These are phyloP conservation scores for Fraxinus cuspidata DNA, from an alignment of 257 asterid species.

Conservation along the genomic window DNA sequence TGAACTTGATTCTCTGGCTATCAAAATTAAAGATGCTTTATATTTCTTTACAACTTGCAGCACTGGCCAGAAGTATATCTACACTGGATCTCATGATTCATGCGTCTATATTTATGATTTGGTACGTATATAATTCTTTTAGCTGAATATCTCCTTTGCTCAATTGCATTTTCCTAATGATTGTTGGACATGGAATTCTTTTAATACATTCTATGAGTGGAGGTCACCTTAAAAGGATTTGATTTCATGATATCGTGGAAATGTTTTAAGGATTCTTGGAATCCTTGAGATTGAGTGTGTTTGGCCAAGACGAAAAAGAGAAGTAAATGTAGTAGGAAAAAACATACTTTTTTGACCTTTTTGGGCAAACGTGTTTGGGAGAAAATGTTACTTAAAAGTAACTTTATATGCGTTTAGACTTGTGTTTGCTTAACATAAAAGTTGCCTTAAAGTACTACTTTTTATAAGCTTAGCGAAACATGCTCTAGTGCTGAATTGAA, in stretches of 20 bases:
- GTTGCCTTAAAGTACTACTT: not conserved
- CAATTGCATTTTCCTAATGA: not conserved
- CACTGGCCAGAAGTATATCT: slow-evolving; percentile 91
- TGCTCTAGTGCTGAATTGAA: not conserved
- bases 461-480: not conserved
- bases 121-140: slow-evolving; percentile 46
- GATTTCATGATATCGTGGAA: not conserved
- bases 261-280: not conserved
- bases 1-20: not conserved
- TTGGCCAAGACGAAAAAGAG: not conserved
- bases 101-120: slow-evolving; percentile 74
- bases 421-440: not conserved
- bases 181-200: not conserved
- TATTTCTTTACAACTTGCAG: slow-evolving; percentile 40
- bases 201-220: not conserved
- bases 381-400: not conserved
- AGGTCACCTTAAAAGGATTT: not conserved
- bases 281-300: not conserved
- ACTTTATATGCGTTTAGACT: not conserved
- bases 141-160: not conserved
- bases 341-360: not conserved
- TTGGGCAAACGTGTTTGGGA: not conserved
- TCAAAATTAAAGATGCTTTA: not conserved
- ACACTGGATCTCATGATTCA: slow-evolving; percentile 85
- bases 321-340: not conserved